phyloP scores from a whole-genome alignment of 345 rosid genomes.

The Pistacia integerrima region DNA sequence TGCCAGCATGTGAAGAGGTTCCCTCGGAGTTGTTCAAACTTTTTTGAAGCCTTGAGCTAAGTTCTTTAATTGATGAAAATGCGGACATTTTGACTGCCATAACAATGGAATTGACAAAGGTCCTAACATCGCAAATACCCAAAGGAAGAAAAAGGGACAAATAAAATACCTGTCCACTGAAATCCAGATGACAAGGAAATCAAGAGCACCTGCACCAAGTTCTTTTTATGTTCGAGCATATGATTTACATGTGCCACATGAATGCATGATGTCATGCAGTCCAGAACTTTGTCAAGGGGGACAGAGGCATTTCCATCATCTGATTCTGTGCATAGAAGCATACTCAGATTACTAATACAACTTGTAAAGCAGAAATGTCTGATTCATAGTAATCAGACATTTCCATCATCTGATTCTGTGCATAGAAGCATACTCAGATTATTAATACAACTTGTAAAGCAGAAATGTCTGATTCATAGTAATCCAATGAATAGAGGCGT shows the following conservation, averaged over 20 bases:
- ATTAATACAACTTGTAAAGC: neutral
- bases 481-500: neutral
- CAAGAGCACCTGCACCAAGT: constrained; percentile 52
- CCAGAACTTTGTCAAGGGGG: constrained; percentile 71
- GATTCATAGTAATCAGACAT: constrained; percentile 10
- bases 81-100: constrained; percentile 78
- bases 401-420: constrained; percentile 61
- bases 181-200: constrained; percentile 67
- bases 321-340: constrained; percentile 45
- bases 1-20: constrained; percentile 31
- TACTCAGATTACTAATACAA: neutral
- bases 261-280: constrained; percentile 65
- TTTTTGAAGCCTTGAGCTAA: constrained; percentile 59
- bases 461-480: neutral
- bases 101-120: constrained; percentile 22
- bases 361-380: neutral
- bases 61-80: constrained; percentile 67
- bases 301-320: constrained; percentile 49
- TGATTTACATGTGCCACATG: constrained; percentile 58
- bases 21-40: constrained; percentile 40
- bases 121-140: neutral
- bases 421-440: constrained; percentile 12
- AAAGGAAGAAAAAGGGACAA: constrained; percentile 8
- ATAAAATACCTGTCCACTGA: constrained; percentile 77
- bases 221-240: constrained; percentile 53